Base-by-base conservation (phyloP, 306 rosid genomes). In the Leucaena leucocephala region DNA sequence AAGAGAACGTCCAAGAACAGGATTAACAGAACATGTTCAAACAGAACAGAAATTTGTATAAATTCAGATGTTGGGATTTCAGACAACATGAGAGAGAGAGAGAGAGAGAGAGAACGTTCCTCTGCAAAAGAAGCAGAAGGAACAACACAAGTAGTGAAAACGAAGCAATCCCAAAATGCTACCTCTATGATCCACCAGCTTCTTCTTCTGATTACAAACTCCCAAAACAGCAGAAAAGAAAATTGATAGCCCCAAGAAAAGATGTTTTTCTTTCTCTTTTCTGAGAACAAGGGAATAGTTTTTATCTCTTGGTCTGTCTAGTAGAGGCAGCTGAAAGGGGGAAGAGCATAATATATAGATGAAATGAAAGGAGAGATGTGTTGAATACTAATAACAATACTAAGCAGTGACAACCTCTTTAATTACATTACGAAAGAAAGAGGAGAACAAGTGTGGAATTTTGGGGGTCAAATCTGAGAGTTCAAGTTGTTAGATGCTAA, bases 211-310 rank as follows among this genome's bases (percentile, higher is more conserved):
- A 71, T 52, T 44, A 50, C 14, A 33, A 81, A 70, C 59, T 78
- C 79, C 50, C 33, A 76, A 67, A 67, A 77, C 16, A 82, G 85
- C 84, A 81, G 85, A 40, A 67, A 40, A 66, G 22, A 75, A 88
- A 63, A 71, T 80, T 84, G 84, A 90, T 87, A 83, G 72, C 87
- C 75, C 89, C 90, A 82, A 90, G 87, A 81, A 86, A 89, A 84
- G 82, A 84, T 83, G 85, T 86, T 72, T 55, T 46, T 54, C 67
- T 43, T 36, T 76, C 85, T 67, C 3, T 57, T 57, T 57, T 57
- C 78, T 78, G 68, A 81, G 72, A 85, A 83, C 77, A 78, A 81
- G 75, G 68, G 75, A 84, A 69, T 67, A 44, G 61, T 68, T 82
- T 67, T 76, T 83, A 76, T 83, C 85, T 33, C 78, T 78, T 82